Evolutionary conservation across 2,329 filamentous ascomycete species (phyloP).

Genomic region (Colletotrichum lindemuthianum): DNA sequence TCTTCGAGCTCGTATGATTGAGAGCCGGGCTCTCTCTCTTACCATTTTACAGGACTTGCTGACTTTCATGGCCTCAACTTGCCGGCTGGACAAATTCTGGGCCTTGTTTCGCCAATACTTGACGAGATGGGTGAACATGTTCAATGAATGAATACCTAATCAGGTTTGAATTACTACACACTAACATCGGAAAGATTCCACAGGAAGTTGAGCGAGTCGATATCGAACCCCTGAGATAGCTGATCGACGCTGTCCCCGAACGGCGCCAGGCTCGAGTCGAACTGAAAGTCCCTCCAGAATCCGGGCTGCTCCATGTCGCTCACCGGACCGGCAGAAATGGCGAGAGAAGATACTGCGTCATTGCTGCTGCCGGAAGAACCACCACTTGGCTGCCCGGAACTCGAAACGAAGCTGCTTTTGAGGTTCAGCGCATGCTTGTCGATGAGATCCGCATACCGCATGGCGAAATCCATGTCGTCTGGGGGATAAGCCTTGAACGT

Average conservation of each 20-base stretch:
- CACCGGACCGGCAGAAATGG: too few species aligned
- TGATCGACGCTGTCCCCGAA: conserved; percentile 17
- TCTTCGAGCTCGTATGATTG: too few species aligned
- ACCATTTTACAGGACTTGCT: too few species aligned
- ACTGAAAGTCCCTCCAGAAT: conserved; percentile 13
- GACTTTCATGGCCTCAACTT: too few species aligned
- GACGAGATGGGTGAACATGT: too few species aligned
- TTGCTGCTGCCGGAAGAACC: too few species aligned
- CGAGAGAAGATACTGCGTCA: too few species aligned
- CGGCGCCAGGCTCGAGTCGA: conserved; percentile 22
- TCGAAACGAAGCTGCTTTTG: not conserved
- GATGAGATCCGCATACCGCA: conserved; percentile 39
- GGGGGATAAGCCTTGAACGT: conserved; percentile 31
- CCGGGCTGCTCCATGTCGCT: conserved; percentile 7
- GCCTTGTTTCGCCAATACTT: too few species aligned
- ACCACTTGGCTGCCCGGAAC: not conserved
- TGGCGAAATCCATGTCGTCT: conserved; percentile 41
- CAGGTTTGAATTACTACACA: not conserved
- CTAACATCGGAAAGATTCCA: conserved; percentile 22
- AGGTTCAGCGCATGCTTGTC: conserved; percentile 37
- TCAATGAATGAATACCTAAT: not conserved
- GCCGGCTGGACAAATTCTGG: not conserved
- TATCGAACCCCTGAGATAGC: conserved; percentile 18
- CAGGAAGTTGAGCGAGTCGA: conserved; percentile 31
- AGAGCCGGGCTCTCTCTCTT: too few species aligned